Base-by-base conservation (phyloP, 495 filamentous ascomycete genomes). In the Aspergillus heteromorphus region DNA sequence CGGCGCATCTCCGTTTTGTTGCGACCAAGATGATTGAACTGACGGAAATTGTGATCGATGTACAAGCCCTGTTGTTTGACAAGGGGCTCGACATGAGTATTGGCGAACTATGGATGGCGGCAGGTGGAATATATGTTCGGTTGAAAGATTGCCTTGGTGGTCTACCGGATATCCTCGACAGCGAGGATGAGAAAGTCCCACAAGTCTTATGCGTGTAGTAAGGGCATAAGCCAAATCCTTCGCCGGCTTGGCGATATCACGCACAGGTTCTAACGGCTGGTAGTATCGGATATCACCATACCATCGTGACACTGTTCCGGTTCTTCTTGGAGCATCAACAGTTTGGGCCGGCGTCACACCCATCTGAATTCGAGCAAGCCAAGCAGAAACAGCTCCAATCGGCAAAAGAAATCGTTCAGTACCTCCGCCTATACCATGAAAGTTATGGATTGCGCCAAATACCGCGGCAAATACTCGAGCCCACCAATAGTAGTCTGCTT, bases 201-300 rank as follows among this genome's bases (percentile, higher is more conserved):
- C 72, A 75, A 43, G 30, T 73, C 11, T 48, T 77, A 14, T 59
- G 69, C 27, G 42, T 74, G 49, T 66, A 69, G 73, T 76, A 67
- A 70, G 72, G 10, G 21, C 23, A 27, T 27, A 27, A 27, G 7
- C 40, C 18, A 40, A 42, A 19, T 8, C 6, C 5, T 19, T 53
- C 7, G 20, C 42, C 9, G 7, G 20, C 47, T 18, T 47, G 20
- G 16, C 27, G 8, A 10, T 31, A n/a, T 19, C 23, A 13, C 31
- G 27, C 56, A 36, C 56, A 56, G 53, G 63, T 36, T 10, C 25
- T 55, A 43, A 54, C 45, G 21, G 3, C 11, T 21, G 14, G 1
- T 54, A 74, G 72, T 49, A 61, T 73, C 16, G 65, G 63, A 45
- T 72, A 49, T 21, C 55, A 69, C 30, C 59, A 71, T 20, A 54